phyloP scores from a whole-genome alignment of 345 rosid genomes.

The Eucalyptus marginata region DNA sequence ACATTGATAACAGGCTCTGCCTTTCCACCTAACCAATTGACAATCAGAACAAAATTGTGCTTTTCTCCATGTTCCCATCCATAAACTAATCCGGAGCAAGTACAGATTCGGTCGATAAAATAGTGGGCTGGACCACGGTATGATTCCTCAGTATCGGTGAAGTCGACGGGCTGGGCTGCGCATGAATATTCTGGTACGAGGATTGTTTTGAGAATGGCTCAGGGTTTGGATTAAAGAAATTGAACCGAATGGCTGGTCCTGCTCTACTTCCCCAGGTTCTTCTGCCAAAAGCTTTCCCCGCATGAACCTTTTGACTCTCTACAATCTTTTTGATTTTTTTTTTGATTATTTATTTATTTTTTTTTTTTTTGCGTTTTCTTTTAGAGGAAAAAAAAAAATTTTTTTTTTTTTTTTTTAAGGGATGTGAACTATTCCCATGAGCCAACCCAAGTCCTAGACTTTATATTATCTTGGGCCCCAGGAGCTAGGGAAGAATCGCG shows the following conservation, averaged over 20 bases:
- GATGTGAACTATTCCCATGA: not conserved
- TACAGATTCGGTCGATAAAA: not conserved
- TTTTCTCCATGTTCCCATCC: not conserved
- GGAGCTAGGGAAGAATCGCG: not conserved
- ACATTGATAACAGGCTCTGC: not conserved
- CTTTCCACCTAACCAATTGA: not conserved
- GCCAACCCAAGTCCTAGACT: not conserved
- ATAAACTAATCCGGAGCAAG: not conserved
- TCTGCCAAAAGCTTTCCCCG: not conserved
- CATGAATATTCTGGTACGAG: not conserved
- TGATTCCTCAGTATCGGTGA: not conserved
- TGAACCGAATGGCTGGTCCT: not conserved
- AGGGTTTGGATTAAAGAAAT: not conserved
- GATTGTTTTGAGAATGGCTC: not conserved
- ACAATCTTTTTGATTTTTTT: not conserved
- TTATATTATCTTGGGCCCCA: not conserved
- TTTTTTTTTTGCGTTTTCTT: not conserved
- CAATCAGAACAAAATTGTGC: not conserved
- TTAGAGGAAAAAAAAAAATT: not conserved
- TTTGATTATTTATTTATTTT: no score
- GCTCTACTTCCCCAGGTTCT: not conserved
- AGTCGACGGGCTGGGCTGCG: not conserved
- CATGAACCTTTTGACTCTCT: not conserved
- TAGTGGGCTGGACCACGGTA: not conserved
- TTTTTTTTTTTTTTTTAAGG: not conserved